Percentiles rank a stretch among this genome's conserved stretches.
Conservation (phyloP, 305 asterid genomes). For the Fraxinus dipetala region DNA sequence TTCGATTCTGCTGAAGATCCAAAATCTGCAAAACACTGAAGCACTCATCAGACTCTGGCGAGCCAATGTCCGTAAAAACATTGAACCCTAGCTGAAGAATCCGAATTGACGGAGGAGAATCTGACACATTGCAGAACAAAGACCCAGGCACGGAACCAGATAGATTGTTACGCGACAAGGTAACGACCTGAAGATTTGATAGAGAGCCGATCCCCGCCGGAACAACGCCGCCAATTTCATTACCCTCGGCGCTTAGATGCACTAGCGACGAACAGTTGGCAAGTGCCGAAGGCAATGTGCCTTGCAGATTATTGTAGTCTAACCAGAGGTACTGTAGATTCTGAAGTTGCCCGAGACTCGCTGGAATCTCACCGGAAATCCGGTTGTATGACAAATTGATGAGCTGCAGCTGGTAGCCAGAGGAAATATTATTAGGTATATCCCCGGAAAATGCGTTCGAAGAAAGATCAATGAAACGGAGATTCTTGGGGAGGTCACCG, state of each 20-base stretch:
- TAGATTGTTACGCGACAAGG: conserved; percentile 47
- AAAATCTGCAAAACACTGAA: conserved; percentile 46
- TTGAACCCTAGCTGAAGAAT: conserved; percentile 58
- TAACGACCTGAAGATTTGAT: conserved; percentile 49
- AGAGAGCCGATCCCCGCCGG: conserved; percentile 56
- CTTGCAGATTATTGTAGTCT: conserved; percentile 48
- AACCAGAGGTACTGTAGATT: conserved; percentile 56
- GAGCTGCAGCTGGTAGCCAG: conserved; percentile 37
- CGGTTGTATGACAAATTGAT: conserved; percentile 54
- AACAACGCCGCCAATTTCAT: conserved; percentile 54
- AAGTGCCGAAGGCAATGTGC: conserved; percentile 65
- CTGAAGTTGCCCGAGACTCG: conserved; percentile 49
- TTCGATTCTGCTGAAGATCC: conserved; percentile 49
- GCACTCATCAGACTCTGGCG: conserved; percentile 27
- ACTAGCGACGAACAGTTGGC: conserved; percentile 65
- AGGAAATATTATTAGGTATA: conserved; percentile 36
- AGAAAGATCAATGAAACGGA: conserved; percentile 57
- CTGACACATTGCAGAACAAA: conserved; percentile 51
- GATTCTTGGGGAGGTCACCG: conserved; percentile 33
- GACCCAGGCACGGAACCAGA: conserved; percentile 58
- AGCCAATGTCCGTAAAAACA: conserved; percentile 46
- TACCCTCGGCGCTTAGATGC: conserved; percentile 65
- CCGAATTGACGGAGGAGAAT: conserved; percentile 43
- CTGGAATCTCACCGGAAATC: conserved; percentile 60
- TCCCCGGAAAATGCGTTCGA: conserved; percentile 58